Base-by-base conservation (phyloP, 2,329 filamentous ascomycete genomes). In the Zasmidium angulare region DNA sequence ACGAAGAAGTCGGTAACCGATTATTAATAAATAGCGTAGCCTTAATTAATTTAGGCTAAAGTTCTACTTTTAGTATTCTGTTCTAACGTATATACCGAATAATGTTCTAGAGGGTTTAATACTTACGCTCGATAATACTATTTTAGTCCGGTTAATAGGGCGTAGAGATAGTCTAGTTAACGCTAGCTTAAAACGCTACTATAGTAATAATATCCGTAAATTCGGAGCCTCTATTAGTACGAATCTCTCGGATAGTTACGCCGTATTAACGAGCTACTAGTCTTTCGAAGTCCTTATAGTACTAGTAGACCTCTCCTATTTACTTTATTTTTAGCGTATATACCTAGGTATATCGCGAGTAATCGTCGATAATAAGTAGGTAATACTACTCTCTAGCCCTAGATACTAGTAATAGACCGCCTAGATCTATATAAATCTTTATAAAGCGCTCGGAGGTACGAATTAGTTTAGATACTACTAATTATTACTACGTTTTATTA, bases 361-460 rank as follows among this genome's bases (percentile, higher is more conserved):
- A n/a, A n/a, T n/a, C n/a, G n/a, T n/a, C n/a, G n/a, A n/a, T n/a
- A n/a, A n/a, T n/a, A n/a, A n/a, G n/a, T n/a, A n/a, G n/a, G n/a
- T n/a, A 36, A 14, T 36, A 36, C 29, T 14, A 7, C 19, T 53
- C 17, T 2, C 36, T 23, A 19, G 19, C 23, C 9, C 21, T 4
- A 2, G 20, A 53, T 10, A 43, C 3, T 7, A 21, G 51, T 23
- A 53, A 17, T 10, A 9, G 20, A 10, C 51, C 21, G 7, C 51
- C 20, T 11, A 53, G 14, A 22, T 53, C 51, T 53, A 53, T 53
- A 53, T 53, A 47, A 23, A 53, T 53, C 21, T 23, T 40, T 4
- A 2, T 17, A 3, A 10, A 46, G 2, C 51, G 9, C 22, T 53
- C 31, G 11, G 11, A 43, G 10, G 36, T 36, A 1, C 31, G 31